A percentile compares a stretch with the other conserved stretches of the same genome.
These are phyloP conservation scores for Leucogyrophana mollusca DNA, from an alignment of 768 basidiomycete genomes.

Conservation along the genomic window DNA sequence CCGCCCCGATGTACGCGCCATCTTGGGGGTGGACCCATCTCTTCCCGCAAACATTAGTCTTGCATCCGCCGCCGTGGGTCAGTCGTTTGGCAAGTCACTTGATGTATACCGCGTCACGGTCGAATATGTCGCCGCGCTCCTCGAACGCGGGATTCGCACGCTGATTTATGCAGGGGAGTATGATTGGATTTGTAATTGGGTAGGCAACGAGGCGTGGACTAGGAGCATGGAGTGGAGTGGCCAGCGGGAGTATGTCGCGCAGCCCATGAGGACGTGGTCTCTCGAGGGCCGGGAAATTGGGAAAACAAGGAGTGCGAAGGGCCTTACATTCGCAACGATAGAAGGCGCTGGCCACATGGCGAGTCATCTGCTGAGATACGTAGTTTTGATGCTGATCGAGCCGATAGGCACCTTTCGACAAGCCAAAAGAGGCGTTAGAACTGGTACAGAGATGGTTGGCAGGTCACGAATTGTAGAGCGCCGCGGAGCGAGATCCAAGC, in stretches of 20 bases:
- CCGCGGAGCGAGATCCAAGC: too few relatives aligned
- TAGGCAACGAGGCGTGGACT: constrained; percentile 77
- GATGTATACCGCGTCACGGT: constrained; percentile 36
- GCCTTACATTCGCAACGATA: constrained; percentile 66
- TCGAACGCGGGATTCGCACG: constrained; percentile 74
- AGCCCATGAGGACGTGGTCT: constrained; percentile 58
- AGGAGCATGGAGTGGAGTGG: constrained; percentile 75
- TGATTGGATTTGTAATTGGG: constrained; percentile 81
- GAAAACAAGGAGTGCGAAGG: constrained; percentile 52
- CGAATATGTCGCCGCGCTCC: constrained; percentile 45
- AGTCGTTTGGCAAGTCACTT: constrained; percentile 45
- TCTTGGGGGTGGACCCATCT: constrained; percentile 62
- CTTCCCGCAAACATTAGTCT: constrained; percentile 38
- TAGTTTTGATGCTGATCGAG: constrained; percentile 4
- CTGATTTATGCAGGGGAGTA: constrained; percentile 75
- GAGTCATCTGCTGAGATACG: constrained; percentile 4
- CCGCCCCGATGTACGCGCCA: constrained; percentile 46
- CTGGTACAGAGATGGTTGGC: constrained; percentile 51
- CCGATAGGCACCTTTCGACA: constrained; percentile 61
- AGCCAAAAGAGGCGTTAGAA: constrained; percentile 51
- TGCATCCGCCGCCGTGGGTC: constrained; percentile 41
- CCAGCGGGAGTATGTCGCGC: constrained; percentile 43
- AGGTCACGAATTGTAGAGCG: constrained; percentile 24
- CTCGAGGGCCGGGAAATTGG: constrained; percentile 49
- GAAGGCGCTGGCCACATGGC: constrained; percentile 82